phyloP scores from a whole-genome alignment of 306 rosid genomes.

The Pterocarpus macrocarpus region DNA sequence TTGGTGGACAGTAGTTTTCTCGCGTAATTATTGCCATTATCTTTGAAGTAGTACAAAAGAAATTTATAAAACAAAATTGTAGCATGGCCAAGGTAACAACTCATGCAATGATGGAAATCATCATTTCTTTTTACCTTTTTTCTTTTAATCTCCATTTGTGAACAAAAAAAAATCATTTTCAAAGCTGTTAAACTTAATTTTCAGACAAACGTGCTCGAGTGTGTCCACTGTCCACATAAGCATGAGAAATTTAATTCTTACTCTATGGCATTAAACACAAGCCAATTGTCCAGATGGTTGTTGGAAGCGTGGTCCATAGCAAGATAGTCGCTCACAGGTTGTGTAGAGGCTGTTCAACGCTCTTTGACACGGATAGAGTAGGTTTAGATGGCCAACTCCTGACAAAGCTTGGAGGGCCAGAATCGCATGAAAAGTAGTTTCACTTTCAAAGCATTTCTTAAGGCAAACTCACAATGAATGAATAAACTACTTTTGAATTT shows the following conservation, averaged over 20 bases:
- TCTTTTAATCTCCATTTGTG: slow-evolving; percentile 1
- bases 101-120: neutral
- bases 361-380: slow-evolving; percentile 38
- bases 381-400: slow-evolving; percentile 44
- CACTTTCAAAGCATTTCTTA: slow-evolving; percentile 31
- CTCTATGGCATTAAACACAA: slow-evolving; percentile 22
- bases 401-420: neutral
- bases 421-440: slow-evolving; percentile 36
- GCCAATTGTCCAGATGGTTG: slow-evolving; percentile 31
- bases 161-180: neutral
- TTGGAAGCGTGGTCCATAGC: slow-evolving; percentile 10
- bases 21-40: slow-evolving; percentile 25
- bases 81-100: neutral
- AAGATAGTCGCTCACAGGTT: slow-evolving; percentile 15
- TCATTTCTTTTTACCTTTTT: neutral
- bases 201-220: neutral
- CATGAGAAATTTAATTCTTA: neutral
- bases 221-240: neutral
- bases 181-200: slow-evolving; percentile 20
- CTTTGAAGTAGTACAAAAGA: neutral
- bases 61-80: neutral
- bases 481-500: slow-evolving; percentile 16
- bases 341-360: slow-evolving; percentile 52
- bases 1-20: slow-evolving; percentile 24
- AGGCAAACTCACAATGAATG: slow-evolving; percentile 34